Evolutionary conservation across 148 eudicot species (phyloP).

Genomic region (Spergularia marina): DNA sequence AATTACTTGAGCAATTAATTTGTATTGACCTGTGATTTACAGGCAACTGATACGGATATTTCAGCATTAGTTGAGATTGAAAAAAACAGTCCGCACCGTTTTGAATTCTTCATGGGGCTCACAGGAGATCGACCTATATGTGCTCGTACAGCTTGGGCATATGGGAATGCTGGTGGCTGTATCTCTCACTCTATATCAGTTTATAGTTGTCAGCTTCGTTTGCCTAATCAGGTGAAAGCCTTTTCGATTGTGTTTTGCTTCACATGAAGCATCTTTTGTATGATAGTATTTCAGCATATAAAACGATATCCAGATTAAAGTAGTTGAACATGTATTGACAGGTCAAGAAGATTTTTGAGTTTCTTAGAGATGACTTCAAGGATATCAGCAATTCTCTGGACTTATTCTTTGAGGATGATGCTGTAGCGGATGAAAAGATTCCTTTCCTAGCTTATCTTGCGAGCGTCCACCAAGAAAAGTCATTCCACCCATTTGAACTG

Average conservation of each 20-base stretch:
- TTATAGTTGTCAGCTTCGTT: slow-evolving; percentile 89
- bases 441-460: slow-evolving; percentile 95
- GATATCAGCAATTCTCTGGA: slow-evolving; percentile 91
- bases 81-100: slow-evolving; percentile 94
- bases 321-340: slow-evolving; percentile 28
- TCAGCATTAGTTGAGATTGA: slow-evolving; percentile 95
- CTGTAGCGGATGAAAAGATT: slow-evolving; percentile 96
- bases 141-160: slow-evolving; percentile 99
- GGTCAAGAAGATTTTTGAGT: slow-evolving; percentile 91
- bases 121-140: slow-evolving; percentile 94
- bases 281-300: slow-evolving; percentile 12
- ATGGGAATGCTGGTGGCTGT: slow-evolving; percentile 90
- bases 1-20: slow-evolving; percentile 15
- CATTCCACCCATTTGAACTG: slow-evolving; percentile 74
- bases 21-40: slow-evolving; percentile 33
- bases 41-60: slow-evolving; percentile 98
- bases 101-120: slow-evolving; percentile 99
- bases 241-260: background rate
- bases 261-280: background rate
- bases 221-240: slow-evolving; percentile 68
- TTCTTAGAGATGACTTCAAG: slow-evolving; percentile 75
- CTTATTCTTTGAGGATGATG: slow-evolving; percentile 82
- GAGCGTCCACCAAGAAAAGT: slow-evolving; percentile 53
- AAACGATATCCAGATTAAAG: background rate
- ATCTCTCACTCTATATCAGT: slow-evolving; percentile 98